Conservation (phyloP, 148 eudicot genomes). For the Rhododendron vialii region DNA sequence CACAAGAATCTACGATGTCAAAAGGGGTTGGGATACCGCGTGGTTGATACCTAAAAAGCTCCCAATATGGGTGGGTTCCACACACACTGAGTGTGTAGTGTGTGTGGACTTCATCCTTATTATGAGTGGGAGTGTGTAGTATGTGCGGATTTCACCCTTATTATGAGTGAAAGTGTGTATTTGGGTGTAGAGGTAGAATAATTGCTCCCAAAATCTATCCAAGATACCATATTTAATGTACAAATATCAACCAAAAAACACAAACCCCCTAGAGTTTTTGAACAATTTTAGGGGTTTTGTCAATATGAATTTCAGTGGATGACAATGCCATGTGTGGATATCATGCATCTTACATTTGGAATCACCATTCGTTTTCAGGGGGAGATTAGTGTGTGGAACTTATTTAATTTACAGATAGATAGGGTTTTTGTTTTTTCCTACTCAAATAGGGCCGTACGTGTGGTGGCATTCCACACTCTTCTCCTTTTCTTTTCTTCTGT, state of each 20-base stretch:
- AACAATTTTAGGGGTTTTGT: not conserved
- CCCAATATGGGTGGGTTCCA: not conserved
- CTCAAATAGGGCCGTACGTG: constrained; percentile 21
- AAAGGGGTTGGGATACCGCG: not conserved
- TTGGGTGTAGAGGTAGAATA: too few species aligned
- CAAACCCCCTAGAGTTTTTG: not conserved
- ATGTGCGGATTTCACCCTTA: too few species aligned
- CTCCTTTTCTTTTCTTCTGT: constrained; percentile 13
- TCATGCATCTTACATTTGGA: not conserved
- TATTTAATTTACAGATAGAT: constrained; percentile 6
- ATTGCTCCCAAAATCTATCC: not conserved
- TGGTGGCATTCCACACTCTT: constrained; percentile 39
- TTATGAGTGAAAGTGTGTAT: too few species aligned
- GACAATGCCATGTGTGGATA: constrained; percentile 8
- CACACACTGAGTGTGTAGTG: too few species aligned
- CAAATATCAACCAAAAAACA: not conserved
- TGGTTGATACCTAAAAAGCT: not conserved
- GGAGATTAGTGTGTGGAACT: not conserved
- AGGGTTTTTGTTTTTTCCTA: constrained; percentile 23
- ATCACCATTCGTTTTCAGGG: not conserved
- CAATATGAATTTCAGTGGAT: not conserved
- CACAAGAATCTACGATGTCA: not conserved
- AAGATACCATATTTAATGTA: not conserved
- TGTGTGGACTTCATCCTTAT: too few species aligned
- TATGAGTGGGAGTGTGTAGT: too few species aligned